Percentiles rank a stretch among this genome's conserved stretches.
These are phyloP conservation scores for Talaromyces sp. DNA, from an alignment of 2,329 filamentous ascomycete species.

Conservation along the genomic window DNA sequence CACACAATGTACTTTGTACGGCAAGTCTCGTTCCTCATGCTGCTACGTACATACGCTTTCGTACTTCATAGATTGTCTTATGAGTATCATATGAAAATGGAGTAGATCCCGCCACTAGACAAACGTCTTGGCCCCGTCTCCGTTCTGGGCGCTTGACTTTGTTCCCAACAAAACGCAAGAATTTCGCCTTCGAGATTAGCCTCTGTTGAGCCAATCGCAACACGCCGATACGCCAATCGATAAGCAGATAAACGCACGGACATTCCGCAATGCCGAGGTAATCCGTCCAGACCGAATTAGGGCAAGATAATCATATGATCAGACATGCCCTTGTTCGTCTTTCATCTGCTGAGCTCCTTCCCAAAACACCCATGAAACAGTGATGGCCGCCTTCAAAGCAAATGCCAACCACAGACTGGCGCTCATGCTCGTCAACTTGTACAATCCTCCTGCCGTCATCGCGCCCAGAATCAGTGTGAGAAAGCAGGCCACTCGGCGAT, in stretches of 20 bases:
- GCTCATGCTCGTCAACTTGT: slow-evolving; percentile 34
- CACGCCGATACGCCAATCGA: background rate
- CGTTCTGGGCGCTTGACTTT: background rate
- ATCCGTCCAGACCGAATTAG: background rate
- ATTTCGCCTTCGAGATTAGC: background rate
- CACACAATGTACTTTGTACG: background rate
- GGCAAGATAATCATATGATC: background rate
- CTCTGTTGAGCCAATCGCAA: background rate
- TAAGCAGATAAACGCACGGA: slow-evolving; percentile 4
- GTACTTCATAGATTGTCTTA: background rate
- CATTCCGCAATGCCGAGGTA: background rate
- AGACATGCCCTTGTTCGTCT: background rate
- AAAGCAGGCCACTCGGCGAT: slow-evolving; percentile 36
- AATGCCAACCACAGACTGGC: slow-evolving; percentile 42
- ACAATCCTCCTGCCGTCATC: slow-evolving; percentile 40
- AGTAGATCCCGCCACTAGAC: background rate
- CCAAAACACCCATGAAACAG: slow-evolving; percentile 39
- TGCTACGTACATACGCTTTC: background rate
- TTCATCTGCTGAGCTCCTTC: slow-evolving; percentile 10
- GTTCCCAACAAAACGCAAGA: slow-evolving; percentile 9
- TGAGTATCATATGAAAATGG: background rate
- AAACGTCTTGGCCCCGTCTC: background rate
- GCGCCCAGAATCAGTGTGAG: slow-evolving; percentile 40
- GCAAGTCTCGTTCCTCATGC: background rate
- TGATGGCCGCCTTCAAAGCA: slow-evolving; percentile 35